Conservation (phyloP, 352 stramenopile species). For the Phytophthora palmivora region DNA sequence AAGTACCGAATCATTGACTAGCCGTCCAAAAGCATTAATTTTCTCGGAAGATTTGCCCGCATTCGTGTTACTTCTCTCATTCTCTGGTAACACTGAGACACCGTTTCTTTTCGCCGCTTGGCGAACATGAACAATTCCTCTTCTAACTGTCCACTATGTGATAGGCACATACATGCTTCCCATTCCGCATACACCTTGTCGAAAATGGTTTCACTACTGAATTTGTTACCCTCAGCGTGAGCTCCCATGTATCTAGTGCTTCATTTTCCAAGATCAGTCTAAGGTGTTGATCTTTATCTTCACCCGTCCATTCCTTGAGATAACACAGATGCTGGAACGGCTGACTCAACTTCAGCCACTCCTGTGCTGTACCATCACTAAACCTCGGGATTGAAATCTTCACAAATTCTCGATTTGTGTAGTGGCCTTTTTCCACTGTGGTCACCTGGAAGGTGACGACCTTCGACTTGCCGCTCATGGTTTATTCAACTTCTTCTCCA, state of each 20-base stretch:
- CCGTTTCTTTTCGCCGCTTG: constrained; percentile 8
- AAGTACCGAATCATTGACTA: constrained; percentile 9
- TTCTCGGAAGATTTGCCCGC: background rate
- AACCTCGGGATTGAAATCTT: background rate
- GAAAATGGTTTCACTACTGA: too few relatives aligned
- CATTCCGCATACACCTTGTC: too few relatives aligned
- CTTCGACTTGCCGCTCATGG: too few relatives aligned
- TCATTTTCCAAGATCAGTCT: too few relatives aligned
- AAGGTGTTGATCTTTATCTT: background rate
- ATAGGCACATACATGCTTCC: background rate
- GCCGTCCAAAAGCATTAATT: background rate
- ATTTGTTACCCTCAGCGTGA: too few relatives aligned
- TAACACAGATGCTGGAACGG: constrained; percentile 3
- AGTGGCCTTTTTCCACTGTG: too few relatives aligned
- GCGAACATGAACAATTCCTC: too few relatives aligned
- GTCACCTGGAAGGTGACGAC: too few relatives aligned
- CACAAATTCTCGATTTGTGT: background rate
- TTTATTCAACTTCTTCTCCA: too few relatives aligned
- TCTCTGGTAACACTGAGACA: background rate
- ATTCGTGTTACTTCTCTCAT: constrained; percentile 1
- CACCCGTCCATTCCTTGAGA: background rate
- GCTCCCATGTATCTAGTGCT: too few relatives aligned
- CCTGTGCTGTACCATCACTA: background rate
- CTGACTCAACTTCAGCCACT: constrained; percentile 1
- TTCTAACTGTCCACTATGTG: constrained; percentile 1